A percentile compares a stretch with the other conserved stretches of the same genome.
phyloP scores from a whole-genome alignment of 331 rosid genomes.

The Malus hybrid region DNA sequence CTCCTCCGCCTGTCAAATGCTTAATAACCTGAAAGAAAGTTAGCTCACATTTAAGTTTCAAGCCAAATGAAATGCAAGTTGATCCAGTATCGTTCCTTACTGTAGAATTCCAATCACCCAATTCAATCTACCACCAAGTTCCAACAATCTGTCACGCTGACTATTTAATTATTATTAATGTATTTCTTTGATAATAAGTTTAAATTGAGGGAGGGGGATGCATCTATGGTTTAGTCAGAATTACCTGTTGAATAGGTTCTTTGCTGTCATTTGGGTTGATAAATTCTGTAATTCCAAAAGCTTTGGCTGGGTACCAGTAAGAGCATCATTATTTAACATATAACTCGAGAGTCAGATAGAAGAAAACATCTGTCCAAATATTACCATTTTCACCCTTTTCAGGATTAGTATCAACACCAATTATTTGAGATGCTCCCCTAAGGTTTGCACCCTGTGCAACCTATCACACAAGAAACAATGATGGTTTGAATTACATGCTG shows the following conservation, averaged over 20 bases:
- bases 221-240: too few species aligned
- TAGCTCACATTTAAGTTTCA: background rate
- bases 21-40: conserved; percentile 58
- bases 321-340: too few species aligned
- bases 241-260: too few species aligned
- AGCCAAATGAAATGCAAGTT: background rate
- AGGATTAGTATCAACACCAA: conserved; percentile 89
- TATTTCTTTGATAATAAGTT: too few species aligned
- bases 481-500: background rate
- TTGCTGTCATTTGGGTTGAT: conserved; percentile 37
- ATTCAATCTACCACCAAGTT: too few species aligned
- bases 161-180: too few species aligned
- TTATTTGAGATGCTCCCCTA: conserved; percentile 80
- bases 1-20: conserved; percentile 76
- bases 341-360: too few species aligned
- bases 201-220: too few species aligned
- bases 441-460: conserved; percentile 89
- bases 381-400: conserved; percentile 68
- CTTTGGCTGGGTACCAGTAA: too few species aligned
- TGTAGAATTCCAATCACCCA: background rate
- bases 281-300: conserved; percentile 14
- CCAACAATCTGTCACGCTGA: too few species aligned
- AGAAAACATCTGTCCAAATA: background rate
- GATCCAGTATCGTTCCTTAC: background rate
- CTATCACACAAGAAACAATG: conserved; percentile 25